Percentiles rank a stretch among this genome's conserved stretches.
phyloP scores from a whole-genome alignment of 2,329 filamentous ascomycete species.

The Escovopsis weberi region DNA sequence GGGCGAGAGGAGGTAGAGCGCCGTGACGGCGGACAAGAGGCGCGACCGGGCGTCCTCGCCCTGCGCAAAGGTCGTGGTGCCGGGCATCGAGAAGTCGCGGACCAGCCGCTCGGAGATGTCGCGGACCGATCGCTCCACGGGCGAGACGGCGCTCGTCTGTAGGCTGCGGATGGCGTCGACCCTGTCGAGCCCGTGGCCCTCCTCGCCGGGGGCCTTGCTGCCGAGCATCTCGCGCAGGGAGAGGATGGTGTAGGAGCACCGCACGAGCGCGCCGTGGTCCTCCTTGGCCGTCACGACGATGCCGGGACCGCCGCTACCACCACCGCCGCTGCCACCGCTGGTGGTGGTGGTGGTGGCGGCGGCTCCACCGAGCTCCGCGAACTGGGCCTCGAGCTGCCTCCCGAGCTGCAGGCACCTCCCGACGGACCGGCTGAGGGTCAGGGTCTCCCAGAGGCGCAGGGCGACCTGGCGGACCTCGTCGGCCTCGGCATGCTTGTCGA shows the following conservation, averaged over 20 bases:
- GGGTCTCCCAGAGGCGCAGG: slow-evolving; percentile 64
- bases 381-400: slow-evolving; percentile 74
- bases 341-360: too few relatives aligned
- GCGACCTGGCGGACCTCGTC: slow-evolving; percentile 69
- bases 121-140: slow-evolving; percentile 60
- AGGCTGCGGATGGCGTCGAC: slow-evolving; percentile 60
- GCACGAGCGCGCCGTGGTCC: slow-evolving; percentile 66
- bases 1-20: slow-evolving; percentile 73
- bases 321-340: too few relatives aligned
- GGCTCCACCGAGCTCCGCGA: slow-evolving; percentile 42
- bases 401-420: slow-evolving; percentile 68
- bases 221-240: slow-evolving; percentile 60
- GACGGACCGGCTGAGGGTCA: slow-evolving; percentile 63
- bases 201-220: slow-evolving; percentile 52
- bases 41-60: slow-evolving; percentile 61
- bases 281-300: slow-evolving; percentile 36
- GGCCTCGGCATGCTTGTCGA: slow-evolving; percentile 71
- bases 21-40: slow-evolving; percentile 57
- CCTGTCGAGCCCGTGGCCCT: slow-evolving; percentile 60
- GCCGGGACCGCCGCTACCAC: too few relatives aligned
- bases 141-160: slow-evolving; percentile 52
- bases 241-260: slow-evolving; percentile 66
- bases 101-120: slow-evolving; percentile 64
- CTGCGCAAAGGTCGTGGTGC: slow-evolving; percentile 43
- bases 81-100: slow-evolving; percentile 62